phyloP scores from a whole-genome alignment of 2,329 filamentous ascomycete genomes.

The Chaetomiaceae sp. region DNA sequence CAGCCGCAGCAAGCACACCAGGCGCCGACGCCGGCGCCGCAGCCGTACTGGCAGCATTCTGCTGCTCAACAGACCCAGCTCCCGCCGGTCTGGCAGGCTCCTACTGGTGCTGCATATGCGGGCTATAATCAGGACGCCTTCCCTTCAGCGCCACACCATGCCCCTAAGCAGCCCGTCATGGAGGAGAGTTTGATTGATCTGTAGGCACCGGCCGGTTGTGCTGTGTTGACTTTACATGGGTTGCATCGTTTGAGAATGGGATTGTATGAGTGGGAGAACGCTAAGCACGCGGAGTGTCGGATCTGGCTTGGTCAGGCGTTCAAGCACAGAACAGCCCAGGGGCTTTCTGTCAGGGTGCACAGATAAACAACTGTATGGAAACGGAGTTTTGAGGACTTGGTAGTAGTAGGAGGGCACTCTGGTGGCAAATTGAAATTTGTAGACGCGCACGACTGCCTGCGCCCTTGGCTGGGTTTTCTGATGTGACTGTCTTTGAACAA shows the following conservation, averaged over 20 bases:
- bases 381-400: not conserved
- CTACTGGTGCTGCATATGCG: slow-evolving; percentile 39
- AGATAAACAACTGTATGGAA: slow-evolving; percentile 1
- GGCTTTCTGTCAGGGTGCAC: not conserved
- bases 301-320: slow-evolving; percentile 1
- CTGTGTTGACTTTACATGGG: not conserved
- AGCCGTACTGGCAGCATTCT: slow-evolving; percentile 48
- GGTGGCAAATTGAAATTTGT: not conserved
- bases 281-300: not conserved
- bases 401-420: not conserved
- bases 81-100: slow-evolving; percentile 39
- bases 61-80: slow-evolving; percentile 39
- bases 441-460: too few relatives aligned
- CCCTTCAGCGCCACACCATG: slow-evolving; percentile 61
- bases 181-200: slow-evolving; percentile 81
- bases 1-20: slow-evolving; percentile 30
- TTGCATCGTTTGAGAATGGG: not conserved
- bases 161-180: slow-evolving; percentile 53
- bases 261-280: not conserved
- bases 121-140: slow-evolving; percentile 59
- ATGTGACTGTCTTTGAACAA: too few relatives aligned
- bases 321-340: not conserved
- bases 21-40: slow-evolving; percentile 31
- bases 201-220: slow-evolving; percentile 32
- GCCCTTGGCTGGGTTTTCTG: too few relatives aligned